Percentiles rank a stretch among this genome's conserved stretches.
These are phyloP conservation scores for Botryobasidium botryosum DNA, from an alignment of 768 basidiomycete species.

Conservation along the genomic window DNA sequence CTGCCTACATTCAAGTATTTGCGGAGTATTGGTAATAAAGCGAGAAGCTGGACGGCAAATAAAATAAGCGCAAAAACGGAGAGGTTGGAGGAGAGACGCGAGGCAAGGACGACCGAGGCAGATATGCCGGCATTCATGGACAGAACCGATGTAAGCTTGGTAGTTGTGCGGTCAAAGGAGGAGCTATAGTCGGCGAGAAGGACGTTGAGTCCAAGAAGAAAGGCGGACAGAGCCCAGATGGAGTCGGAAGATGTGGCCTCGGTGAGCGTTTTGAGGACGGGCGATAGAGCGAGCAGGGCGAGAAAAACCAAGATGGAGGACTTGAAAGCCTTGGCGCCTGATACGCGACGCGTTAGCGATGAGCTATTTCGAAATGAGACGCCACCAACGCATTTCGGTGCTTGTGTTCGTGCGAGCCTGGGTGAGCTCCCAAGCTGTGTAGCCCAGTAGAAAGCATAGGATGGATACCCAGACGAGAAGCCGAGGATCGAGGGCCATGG, in stretches of 20 bases:
- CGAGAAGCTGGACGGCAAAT: conserved; percentile 68
- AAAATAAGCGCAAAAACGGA: conserved; percentile 81
- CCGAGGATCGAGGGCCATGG: conserved; percentile 47
- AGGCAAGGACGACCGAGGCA: conserved; percentile 83
- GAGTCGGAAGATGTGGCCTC: conserved; percentile 93
- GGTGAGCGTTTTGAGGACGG: conserved; percentile 80
- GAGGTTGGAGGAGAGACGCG: conserved; percentile 64
- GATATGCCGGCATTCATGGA: conserved; percentile 88
- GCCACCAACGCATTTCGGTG: background rate
- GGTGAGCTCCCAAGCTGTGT: conserved; percentile 44
- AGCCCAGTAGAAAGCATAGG: conserved; percentile 41
- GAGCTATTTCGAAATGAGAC: no score
- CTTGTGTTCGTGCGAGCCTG: background rate
- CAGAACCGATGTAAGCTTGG: conserved; percentile 49
- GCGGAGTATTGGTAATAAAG: conserved; percentile 67
- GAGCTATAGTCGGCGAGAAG: conserved; percentile 59
- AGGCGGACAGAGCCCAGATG: conserved; percentile 87
- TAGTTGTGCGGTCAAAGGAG: no score
- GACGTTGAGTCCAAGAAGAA: conserved; percentile 65
- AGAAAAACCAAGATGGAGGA: conserved; percentile 79
- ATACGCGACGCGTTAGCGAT: background rate
- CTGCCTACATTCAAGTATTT: conserved; percentile 26
- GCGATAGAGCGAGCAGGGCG: conserved; percentile 75
- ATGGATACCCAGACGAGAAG: conserved; percentile 49
- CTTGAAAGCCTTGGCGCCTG: conserved; percentile 31